Evolutionary conservation across 164 flowering plant genomes (phyloP), one percentile per base, ranked within the genome.

Genomic region (Umbilicus rupestris): DNA sequence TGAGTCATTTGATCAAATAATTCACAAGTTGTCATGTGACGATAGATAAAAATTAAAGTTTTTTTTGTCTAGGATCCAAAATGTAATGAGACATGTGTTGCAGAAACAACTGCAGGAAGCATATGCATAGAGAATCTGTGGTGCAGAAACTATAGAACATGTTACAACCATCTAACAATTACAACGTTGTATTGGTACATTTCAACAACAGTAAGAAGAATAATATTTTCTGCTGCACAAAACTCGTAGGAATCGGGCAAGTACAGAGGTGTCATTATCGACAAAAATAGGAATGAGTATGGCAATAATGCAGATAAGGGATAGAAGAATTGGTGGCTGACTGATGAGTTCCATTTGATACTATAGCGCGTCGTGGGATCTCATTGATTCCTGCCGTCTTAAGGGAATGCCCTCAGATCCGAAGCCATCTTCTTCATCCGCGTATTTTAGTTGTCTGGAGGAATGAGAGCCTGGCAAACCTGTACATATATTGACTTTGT

Each of bases 381-480:
- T 50, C 28, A 50, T 50, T 20, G 57, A 50, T 50, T 76, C 88
- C 64, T 80, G 83, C 66, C 83, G 78, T 46, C 78, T 81, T 5
- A 85, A 74, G 60, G 86, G 86, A 45, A 85, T 77, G 65, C 85
- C 84, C 71, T 85, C 89, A 31, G 71, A 33, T 55, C 69, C 84
- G 68, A 73, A 68, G 30, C 76, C 83, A 67, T 74, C 84, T 55
- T 77, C 82, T 41, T 62, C 64, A 62, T 75, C 82, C 2, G 66
- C 20, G 33, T 82, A 83, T 75, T 81, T 85, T 4, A 76, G 50
- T 39, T 72, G 73, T 66, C 82, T 72, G 37, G 71, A 31, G 24
- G 84, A 37, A 67, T 68, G 7, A 47, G 78, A 68, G 20, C 67
- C 30, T 39, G 66, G 7, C 66, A 63, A 63, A 10, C 66, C 66